phyloP scores from a whole-genome alignment of 1,284 basidiomycete genomes.

The Peniophora sp. region DNA sequence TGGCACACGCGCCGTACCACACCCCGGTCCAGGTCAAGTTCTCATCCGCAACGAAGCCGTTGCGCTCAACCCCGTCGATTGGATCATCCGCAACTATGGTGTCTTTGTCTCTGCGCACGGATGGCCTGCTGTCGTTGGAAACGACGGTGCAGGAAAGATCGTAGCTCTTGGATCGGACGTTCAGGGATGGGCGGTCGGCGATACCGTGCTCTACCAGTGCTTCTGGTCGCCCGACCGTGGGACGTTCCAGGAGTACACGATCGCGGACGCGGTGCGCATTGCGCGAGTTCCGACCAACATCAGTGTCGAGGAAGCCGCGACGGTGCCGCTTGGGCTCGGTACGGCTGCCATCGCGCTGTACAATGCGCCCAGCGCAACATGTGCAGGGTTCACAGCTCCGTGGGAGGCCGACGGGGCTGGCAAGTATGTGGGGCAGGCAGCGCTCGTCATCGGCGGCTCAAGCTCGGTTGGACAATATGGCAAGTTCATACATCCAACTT shows the following conservation, averaged over 20 bases:
- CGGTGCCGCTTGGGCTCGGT: conserved; percentile 20
- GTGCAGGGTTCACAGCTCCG: conserved; percentile 6
- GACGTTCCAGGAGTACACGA: conserved; percentile 26
- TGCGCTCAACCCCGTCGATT: conserved; percentile 30
- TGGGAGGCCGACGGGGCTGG: conserved; percentile 16
- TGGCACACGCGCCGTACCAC: conserved; percentile 10
- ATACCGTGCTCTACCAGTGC: conserved; percentile 33
- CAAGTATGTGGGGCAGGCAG: conserved; percentile 20
- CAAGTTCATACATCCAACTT: conserved; percentile 8
- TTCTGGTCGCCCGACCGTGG: conserved; percentile 11
- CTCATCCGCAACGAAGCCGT: conserved; percentile 25
- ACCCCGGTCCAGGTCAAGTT: conserved; percentile 21
- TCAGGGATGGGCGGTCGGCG: conserved; percentile 29
- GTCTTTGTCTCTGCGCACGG: conserved; percentile 10
- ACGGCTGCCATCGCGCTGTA: conserved; percentile 22
- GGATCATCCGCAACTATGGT: conserved; percentile 26
- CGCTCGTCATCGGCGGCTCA: conserved; percentile 28
- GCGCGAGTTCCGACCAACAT: conserved; percentile 21
- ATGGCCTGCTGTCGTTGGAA: conserved; percentile 35
- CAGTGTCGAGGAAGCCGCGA: conserved; percentile 21
- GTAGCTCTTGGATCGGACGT: conserved; percentile 37
- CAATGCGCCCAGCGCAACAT: neutral
- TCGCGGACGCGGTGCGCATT: conserved; percentile 20
- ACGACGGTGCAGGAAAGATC: conserved; percentile 41
- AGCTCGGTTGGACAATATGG: conserved; percentile 31